Conservation (phyloP, 108 stramenopile species). For the Stephanodiscus minutulus region DNA sequence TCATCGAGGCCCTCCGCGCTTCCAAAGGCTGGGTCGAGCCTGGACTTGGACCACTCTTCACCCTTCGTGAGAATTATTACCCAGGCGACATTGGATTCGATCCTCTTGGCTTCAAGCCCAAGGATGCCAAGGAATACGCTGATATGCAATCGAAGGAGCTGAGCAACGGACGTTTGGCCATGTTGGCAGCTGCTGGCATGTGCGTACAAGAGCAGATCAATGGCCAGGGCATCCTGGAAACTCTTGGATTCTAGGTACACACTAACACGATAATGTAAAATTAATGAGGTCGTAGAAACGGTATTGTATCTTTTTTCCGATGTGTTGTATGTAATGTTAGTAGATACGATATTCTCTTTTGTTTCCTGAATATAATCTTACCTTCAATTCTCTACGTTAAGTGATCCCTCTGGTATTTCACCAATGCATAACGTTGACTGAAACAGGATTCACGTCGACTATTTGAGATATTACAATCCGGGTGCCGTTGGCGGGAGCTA, state of each 20-base stretch:
- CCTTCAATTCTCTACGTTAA: too few relatives aligned
- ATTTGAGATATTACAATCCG: too few relatives aligned
- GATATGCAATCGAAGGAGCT: constrained; percentile 41
- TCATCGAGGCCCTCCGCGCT: constrained; percentile 45
- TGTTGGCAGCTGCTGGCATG: constrained; percentile 55
- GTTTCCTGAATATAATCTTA: too few relatives aligned
- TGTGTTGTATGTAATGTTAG: too few relatives aligned
- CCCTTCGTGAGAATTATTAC: constrained; percentile 62
- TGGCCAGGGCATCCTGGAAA: constrained; percentile 34
- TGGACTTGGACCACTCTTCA: constrained; percentile 32
- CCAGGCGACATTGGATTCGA: constrained; percentile 63
- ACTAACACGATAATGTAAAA: neutral
- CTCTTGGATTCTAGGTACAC: constrained; percentile 6
- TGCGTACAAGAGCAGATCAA: constrained; percentile 43
- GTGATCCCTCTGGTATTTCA: too few relatives aligned
- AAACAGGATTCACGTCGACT: too few relatives aligned
- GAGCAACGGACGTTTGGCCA: constrained; percentile 65
- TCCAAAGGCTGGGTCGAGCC: constrained; percentile 42
- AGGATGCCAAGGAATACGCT: constrained; percentile 37
- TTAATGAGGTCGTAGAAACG: neutral
- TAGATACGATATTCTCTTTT: too few relatives aligned
- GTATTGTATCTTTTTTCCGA: too few relatives aligned
- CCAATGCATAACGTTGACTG: too few relatives aligned
- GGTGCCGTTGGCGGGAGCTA: too few relatives aligned
- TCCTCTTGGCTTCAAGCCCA: constrained; percentile 59